phyloP scores from a whole-genome alignment of 2,329 filamentous ascomycete genomes.

The Seiridium cupressi region DNA sequence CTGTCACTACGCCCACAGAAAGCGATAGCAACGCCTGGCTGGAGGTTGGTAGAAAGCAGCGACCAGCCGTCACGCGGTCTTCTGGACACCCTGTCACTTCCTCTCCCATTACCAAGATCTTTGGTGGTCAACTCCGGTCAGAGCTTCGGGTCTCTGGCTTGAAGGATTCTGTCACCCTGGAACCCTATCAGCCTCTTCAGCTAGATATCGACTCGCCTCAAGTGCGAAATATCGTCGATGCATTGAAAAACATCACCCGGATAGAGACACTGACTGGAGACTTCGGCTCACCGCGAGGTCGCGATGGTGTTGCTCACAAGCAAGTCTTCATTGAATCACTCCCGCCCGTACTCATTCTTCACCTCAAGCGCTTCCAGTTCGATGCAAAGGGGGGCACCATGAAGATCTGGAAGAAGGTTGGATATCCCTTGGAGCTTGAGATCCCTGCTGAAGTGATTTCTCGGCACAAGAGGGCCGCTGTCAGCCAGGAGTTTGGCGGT shows the following conservation, averaged over 20 bases:
- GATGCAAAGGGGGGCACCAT: slow-evolving; percentile 84
- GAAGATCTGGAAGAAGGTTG: slow-evolving; percentile 98
- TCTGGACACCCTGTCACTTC: slow-evolving; percentile 71
- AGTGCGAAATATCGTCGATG: slow-evolving; percentile 88
- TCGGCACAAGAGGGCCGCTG: slow-evolving; percentile 65
- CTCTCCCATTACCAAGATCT: slow-evolving; percentile 90
- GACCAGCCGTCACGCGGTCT: slow-evolving; percentile 79
- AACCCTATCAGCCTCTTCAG: slow-evolving; percentile 92
- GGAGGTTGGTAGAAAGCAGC: slow-evolving; percentile 92
- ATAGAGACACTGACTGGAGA: slow-evolving; percentile 84
- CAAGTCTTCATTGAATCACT: slow-evolving; percentile 92
- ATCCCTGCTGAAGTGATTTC: slow-evolving; percentile 89
- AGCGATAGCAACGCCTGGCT: slow-evolving; percentile 70
- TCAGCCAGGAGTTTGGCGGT: slow-evolving; percentile 62
- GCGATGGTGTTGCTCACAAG: slow-evolving; percentile 78
- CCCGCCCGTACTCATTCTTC: slow-evolving; percentile 87
- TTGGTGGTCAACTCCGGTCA: slow-evolving; percentile 86
- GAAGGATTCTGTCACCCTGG: slow-evolving; percentile 86
- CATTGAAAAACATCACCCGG: slow-evolving; percentile 78
- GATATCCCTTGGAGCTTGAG: slow-evolving; percentile 91
- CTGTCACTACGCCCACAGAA: slow-evolving; percentile 39
- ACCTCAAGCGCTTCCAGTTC: slow-evolving; percentile 97
- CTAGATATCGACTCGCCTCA: slow-evolving; percentile 88
- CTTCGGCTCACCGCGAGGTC: slow-evolving; percentile 76
- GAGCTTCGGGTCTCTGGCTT: slow-evolving; percentile 84